Conservation (phyloP, 208 protist species). For the Acanthamoeba healyi region DNA sequence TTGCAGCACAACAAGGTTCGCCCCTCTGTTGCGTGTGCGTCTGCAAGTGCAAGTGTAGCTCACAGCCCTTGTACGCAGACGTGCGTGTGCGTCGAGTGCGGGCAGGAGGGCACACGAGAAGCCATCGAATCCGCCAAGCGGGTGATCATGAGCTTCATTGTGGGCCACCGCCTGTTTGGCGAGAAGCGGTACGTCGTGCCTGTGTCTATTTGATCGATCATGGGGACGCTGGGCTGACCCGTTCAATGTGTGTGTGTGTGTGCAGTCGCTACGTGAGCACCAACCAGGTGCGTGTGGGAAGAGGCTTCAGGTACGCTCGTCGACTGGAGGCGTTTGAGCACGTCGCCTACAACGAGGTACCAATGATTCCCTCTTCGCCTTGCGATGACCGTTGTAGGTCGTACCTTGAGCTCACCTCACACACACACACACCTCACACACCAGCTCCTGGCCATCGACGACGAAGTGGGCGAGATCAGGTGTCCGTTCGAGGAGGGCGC, state of each 20-base stretch:
- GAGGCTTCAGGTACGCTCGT: background rate
- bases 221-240: background rate
- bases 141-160: slow-evolving; percentile 30
- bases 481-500: slow-evolving; percentile 40
- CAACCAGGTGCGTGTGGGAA: background rate
- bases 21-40: too few species aligned
- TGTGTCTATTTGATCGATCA: background rate
- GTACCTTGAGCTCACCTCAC: too few species aligned
- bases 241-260: background rate
- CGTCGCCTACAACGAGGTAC: slow-evolving; percentile 6
- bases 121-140: slow-evolving; percentile 36
- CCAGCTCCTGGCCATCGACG: background rate
- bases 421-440: background rate
- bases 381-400: too few species aligned
- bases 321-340: background rate
- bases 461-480: slow-evolving; percentile 25
- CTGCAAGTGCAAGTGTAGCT: background rate
- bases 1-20: slow-evolving; percentile 2
- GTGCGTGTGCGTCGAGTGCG: slow-evolving; percentile 29
- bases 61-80: background rate
- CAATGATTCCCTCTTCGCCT: background rate
- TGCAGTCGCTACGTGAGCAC: slow-evolving; percentile 9
- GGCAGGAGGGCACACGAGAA: background rate
- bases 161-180: background rate
- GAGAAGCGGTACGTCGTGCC: background rate